Evolutionary conservation across 2,329 filamentous ascomycete species (phyloP), one percentile per base, ranked within the genome.

Genomic region (Sclerotinia nivalis): DNA sequence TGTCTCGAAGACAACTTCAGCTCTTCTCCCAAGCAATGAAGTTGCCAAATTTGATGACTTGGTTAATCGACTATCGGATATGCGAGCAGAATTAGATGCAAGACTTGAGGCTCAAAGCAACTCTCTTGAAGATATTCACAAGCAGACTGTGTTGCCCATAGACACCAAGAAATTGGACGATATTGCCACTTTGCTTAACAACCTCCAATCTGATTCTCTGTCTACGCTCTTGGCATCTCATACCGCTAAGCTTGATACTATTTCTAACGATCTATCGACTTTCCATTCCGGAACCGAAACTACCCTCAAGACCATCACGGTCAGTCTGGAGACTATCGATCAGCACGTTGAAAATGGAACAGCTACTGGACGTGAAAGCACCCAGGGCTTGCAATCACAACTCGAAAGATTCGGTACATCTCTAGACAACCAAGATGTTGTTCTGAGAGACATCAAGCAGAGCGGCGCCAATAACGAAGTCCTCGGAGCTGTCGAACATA

Each of bases 21-120:
- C 61, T 37, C 47, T 64, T 22, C 61, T 64, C 22, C 61, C 61
- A 52, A 40, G 9, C 47, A 64, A 64, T 28, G 61, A 64, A 64
- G 61, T 64, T 2, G 8, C 64, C 15, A 64, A 37, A 18, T 61
- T 72, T n/a, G 65, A 69, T 61, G 50, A 55, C n/a, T 50, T 72
- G 28, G 59, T 37, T 22, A 47, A 37, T 25, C 58, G 56, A 20
- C 31, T 72, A 47, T 68, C 59, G n/a, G 69, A 68, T 25, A 68
- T 72, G 34, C 50, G 61, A 45, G 62, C 69, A 28, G 59, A 54
- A 25, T 47, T 72, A 20, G 71, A 72, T 13, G 56, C 37, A 43
- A 67, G 66, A 65, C 52, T 72, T 47, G 62, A 59, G 37, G 40
- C 70, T 22, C 68, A 72, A 61, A 64, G 60, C 25, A 66, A 70